Evolutionary conservation across 108 stramenopile genomes (phyloP), one percentile per base, ranked within the genome.

Genomic region (Cyclotella kingstonii): DNA sequence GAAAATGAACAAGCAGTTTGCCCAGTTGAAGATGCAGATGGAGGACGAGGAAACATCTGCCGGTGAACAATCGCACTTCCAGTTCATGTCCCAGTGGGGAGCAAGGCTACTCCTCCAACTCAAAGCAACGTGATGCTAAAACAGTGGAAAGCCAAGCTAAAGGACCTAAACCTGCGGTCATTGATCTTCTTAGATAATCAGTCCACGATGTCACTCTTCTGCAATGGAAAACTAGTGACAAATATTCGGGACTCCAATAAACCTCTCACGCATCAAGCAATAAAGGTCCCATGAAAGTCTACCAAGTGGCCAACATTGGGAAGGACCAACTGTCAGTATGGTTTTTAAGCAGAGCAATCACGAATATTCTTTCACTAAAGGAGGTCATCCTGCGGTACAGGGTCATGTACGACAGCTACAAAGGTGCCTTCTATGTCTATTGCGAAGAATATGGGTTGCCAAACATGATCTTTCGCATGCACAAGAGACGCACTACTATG

Each of bases 391-490:
- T 4, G 10, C 3, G 5, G 5, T 63, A 51, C 31, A 22, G 62
- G 4, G 62, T 63, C 4, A 63, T 49, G n/a, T 63, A 63, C 49
- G 52, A 63, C 49, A 63, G 62, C 30, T 18, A 63, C 7, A 28
- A 31, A 5, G 21, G 11, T 26, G 39, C 35, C 12, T 63, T 63
- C 18, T 40, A 51, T 38, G 49, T 63, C 1, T 26, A 34, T 9
- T 27, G 62, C 2, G 38, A 51, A 29, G 39, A 54, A 23, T 15
- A 51, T 36, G 52, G 52, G 7, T 9, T 40, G 10, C 62, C 62
- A 22, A 51, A 63, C 49, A 63, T 63, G 62, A 18, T 40, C 26
- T 63, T 63, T 25, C 5, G 18, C 11, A 51, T 63, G 62, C 62
- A 63, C 26, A 38, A 10, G 8, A 40, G 62, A 15, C 49, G 62